These are phyloP conservation scores for Cadophora luteo-olivacea DNA, from an alignment of 2,329 filamentous ascomycete genomes.

Conservation along the genomic window DNA sequence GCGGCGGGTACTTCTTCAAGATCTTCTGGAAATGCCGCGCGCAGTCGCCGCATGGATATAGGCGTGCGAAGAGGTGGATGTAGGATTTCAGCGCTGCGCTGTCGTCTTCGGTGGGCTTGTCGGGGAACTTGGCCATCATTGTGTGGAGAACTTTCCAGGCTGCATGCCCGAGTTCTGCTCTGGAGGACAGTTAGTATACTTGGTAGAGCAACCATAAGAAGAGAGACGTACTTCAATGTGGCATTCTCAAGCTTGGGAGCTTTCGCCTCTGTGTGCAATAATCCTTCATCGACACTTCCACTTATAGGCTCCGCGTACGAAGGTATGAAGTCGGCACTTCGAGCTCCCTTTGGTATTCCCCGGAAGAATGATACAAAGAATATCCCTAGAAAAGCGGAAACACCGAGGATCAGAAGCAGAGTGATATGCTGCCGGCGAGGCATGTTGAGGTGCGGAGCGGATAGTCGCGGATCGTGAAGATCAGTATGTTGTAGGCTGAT, in stretches of 20 bases:
- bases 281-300: constrained; percentile 49
- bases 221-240: constrained; percentile 69
- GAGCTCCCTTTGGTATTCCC: constrained; percentile 30
- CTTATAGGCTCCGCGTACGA: constrained; percentile 31
- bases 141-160: constrained; percentile 76
- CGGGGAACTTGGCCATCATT: constrained; percentile 73
- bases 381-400: constrained; percentile 64
- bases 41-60: constrained; percentile 76
- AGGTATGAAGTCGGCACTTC: constrained; percentile 31
- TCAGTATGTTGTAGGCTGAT: not conserved
- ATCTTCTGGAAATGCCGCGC: constrained; percentile 70
- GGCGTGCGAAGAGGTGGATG: constrained; percentile 69
- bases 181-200: constrained; percentile 32
- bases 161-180: constrained; percentile 67
- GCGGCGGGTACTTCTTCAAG: constrained; percentile 67
- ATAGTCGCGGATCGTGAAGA: not conserved
- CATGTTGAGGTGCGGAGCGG: constrained; percentile 35
- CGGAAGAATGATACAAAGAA: constrained; percentile 58
- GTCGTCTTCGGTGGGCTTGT: constrained; percentile 67
- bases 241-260: constrained; percentile 84
- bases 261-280: constrained; percentile 73
- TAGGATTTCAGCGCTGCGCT: constrained; percentile 68
- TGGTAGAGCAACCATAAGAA: not conserved
- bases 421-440: constrained; percentile 53
- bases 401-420: constrained; percentile 60